phyloP scores from a whole-genome alignment of 2,329 filamentous ascomycete species.

The Trematosphaeria pertusa region DNA sequence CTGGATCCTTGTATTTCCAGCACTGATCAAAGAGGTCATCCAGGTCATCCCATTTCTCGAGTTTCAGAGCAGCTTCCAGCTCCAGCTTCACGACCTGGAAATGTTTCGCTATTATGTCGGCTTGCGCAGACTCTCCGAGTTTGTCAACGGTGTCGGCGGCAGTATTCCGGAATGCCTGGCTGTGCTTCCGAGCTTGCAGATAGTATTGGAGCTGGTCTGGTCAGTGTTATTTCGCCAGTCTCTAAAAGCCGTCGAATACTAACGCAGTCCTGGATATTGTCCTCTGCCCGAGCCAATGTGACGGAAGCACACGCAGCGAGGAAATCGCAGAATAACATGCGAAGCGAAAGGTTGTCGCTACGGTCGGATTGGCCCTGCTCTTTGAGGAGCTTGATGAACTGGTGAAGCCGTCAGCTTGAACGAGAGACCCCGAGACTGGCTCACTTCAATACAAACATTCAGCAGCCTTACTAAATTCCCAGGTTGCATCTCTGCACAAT shows the following conservation, averaged over 20 bases:
- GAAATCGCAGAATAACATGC: constrained; percentile 74
- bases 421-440: not conserved
- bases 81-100: constrained; percentile 75
- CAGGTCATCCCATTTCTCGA: constrained; percentile 73
- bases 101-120: constrained; percentile 68
- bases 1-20: constrained; percentile 44
- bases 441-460: constrained; percentile 52
- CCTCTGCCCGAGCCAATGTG: constrained; percentile 57
- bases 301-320: constrained; percentile 59
- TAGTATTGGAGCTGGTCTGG: constrained; percentile 68
- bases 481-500: constrained; percentile 65
- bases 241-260: constrained; percentile 23
- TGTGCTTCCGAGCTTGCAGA: constrained; percentile 65
- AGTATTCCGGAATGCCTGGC: constrained; percentile 62
- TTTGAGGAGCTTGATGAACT: constrained; percentile 52
- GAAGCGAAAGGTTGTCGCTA: constrained; percentile 61
- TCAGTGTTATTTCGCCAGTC: constrained; percentile 2
- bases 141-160: constrained; percentile 48
- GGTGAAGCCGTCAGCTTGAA: constrained; percentile 4
- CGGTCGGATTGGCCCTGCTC: constrained; percentile 28
- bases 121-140: constrained; percentile 53
- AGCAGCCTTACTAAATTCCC: constrained; percentile 63
- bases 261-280: constrained; percentile 50
- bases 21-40: constrained; percentile 62
- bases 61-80: constrained; percentile 74